A percentile compares a stretch with the other conserved stretches of the same genome.
Evolutionary conservation across 805 yeast genomes (phyloP).

Genomic region (Ogataea pini): DNA sequence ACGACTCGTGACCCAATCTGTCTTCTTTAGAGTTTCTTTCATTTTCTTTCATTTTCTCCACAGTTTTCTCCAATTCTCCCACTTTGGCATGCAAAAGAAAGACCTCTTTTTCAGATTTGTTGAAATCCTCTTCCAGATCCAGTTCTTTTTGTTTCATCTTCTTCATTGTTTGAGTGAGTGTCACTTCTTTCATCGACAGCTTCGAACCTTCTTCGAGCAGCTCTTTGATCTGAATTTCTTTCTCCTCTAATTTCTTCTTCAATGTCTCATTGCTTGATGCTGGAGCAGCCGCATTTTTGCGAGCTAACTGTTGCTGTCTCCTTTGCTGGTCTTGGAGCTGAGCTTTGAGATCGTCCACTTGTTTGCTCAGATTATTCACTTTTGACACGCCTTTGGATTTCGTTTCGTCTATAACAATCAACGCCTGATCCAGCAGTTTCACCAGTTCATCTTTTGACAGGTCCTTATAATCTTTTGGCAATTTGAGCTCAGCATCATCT

Average conservation of each 20-base stretch:
- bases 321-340: constrained; percentile 17
- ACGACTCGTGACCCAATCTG: constrained; percentile 31
- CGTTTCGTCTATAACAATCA: constrained; percentile 6
- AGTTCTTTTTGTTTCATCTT: constrained; percentile 51
- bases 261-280: constrained; percentile 16
- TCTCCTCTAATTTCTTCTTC: constrained; percentile 42
- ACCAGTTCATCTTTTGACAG: constrained; percentile 18
- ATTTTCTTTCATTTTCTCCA: constrained; percentile 22
- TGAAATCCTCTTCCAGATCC: constrained; percentile 38
- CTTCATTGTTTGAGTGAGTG: constrained; percentile 65
- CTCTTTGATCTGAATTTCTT: constrained; percentile 63
- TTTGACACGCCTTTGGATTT: constrained; percentile 6
- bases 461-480: constrained; percentile 18
- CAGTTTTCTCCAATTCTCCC: constrained; percentile 31
- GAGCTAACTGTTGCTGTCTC: constrained; percentile 9
- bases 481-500: constrained; percentile 1
- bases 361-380: constrained; percentile 17
- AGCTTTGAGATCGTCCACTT: constrained; percentile 33
- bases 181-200: constrained; percentile 69
- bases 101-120: constrained; percentile 29
- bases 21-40: constrained; percentile 33
- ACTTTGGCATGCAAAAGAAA: constrained; percentile 32
- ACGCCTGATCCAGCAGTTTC: constrained; percentile 12
- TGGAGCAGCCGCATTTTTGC: constrained; percentile 13
- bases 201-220: constrained; percentile 75